Evolutionary conservation across 2,329 filamentous ascomycete genomes (phyloP).

Genomic region (Paecilomyces fulvus): DNA sequence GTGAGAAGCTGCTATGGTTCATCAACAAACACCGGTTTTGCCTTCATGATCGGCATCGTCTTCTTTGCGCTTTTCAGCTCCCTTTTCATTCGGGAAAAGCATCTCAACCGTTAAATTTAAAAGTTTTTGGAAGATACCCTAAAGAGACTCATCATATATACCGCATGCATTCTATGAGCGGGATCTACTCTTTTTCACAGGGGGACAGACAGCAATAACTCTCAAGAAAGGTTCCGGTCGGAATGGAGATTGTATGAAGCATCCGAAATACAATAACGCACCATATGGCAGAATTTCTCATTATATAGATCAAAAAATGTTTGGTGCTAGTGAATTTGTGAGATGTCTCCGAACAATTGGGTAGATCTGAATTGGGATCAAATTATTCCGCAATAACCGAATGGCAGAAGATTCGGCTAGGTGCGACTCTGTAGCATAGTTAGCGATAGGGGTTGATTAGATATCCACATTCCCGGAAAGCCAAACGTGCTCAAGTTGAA

Average conservation of each 20-base stretch:
- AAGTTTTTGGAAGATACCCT: background rate
- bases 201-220: background rate
- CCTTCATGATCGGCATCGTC: slow-evolving; percentile 43
- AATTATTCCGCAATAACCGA: too few species aligned
- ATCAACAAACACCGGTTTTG: slow-evolving; percentile 45
- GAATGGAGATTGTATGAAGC: background rate
- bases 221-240: background rate
- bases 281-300: too few species aligned
- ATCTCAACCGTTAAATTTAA: slow-evolving; percentile 31
- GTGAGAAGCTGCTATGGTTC: slow-evolving; percentile 60
- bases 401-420: too few species aligned
- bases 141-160: background rate
- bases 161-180: background rate
- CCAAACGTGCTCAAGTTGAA: too few species aligned
- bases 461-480: too few species aligned
- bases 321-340: background rate
- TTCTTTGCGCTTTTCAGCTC: slow-evolving; percentile 38
- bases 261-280: background rate
- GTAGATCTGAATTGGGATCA: too few species aligned
- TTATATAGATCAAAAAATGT: background rate
- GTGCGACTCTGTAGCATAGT: too few species aligned
- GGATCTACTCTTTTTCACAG: background rate
- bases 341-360: too few species aligned
- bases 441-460: too few species aligned
- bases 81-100: slow-evolving; percentile 51